Evolutionary conservation across 1,139 yeast genomes (phyloP).

Genomic region (Geotrichum reessii): DNA sequence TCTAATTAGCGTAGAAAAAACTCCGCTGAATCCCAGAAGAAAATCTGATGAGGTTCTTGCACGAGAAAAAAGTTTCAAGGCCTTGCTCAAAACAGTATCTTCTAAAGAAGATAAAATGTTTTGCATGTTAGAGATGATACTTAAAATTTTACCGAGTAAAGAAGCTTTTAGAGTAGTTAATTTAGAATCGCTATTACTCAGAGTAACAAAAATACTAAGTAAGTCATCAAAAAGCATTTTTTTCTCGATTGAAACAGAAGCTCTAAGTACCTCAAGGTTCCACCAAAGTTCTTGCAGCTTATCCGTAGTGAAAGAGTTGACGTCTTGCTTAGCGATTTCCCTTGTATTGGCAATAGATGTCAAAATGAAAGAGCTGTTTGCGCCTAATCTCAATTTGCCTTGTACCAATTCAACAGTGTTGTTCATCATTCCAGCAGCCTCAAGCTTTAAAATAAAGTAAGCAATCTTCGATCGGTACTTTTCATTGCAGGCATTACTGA

Average conservation of each 20-base stretch:
- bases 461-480: slow-evolving; percentile 10
- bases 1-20: slow-evolving; percentile 15
- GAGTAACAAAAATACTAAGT: slow-evolving; percentile 4
- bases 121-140: slow-evolving; percentile 17
- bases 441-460: slow-evolving; percentile 18
- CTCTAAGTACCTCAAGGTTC: slow-evolving; percentile 20
- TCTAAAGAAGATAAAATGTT: slow-evolving; percentile 7
- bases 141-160: slow-evolving; percentile 20
- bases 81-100: slow-evolving; percentile 9
- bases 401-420: slow-evolving; percentile 17
- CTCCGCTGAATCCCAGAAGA: slow-evolving; percentile 18
- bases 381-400: slow-evolving; percentile 13
- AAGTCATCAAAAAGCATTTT: slow-evolving; percentile 16
- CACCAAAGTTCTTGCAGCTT: slow-evolving; percentile 21
- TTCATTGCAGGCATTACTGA: slow-evolving; percentile 13
- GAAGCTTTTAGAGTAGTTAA: slow-evolving; percentile 17
- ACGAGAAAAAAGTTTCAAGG: slow-evolving; percentile 9
- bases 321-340: not conserved
- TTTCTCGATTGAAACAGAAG: slow-evolving; percentile 17
- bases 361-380: slow-evolving; percentile 1
- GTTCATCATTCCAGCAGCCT: slow-evolving; percentile 18
- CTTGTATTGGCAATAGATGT: slow-evolving; percentile 4
- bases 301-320: not conserved
- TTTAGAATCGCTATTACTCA: not conserved
- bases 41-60: slow-evolving; percentile 16